phyloP scores from a whole-genome alignment of 768 basidiomycete genomes.

The Termitomyces sp. region DNA sequence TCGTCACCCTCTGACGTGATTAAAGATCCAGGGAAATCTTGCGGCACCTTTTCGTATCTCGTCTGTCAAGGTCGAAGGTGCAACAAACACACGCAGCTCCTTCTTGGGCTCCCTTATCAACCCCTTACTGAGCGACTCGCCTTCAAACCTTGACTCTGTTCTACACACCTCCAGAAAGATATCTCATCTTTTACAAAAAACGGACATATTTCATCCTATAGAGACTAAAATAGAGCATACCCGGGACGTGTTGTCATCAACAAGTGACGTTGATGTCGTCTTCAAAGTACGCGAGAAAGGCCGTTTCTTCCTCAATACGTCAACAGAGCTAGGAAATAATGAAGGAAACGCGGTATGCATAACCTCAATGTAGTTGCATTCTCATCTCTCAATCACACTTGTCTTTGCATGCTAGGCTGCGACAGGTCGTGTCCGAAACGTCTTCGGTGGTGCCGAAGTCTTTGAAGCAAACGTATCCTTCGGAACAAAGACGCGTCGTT shows the following conservation, averaged over 20 bases:
- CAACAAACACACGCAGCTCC: conserved; percentile 64
- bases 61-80: conserved; percentile 80
- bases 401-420: conserved; percentile 46
- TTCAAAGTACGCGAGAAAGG: conserved; percentile 76
- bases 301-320: conserved; percentile 71
- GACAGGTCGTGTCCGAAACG: conserved; percentile 79
- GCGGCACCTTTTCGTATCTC: conserved; percentile 65
- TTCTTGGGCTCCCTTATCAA: conserved; percentile 81
- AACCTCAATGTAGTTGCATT: neutral
- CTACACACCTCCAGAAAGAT: conserved; percentile 69
- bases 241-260: conserved; percentile 46
- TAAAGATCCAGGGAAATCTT: conserved; percentile 65
- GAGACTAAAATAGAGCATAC: conserved; percentile 61
- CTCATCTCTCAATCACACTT: neutral
- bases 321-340: conserved; percentile 90
- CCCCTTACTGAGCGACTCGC: conserved; percentile 43
- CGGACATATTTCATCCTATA: conserved; percentile 75
- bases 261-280: conserved; percentile 74
- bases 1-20: neutral
- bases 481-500: conserved; percentile 83
- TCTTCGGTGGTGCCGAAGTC: conserved; percentile 88
- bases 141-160: conserved; percentile 55
- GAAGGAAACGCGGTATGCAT: conserved; percentile 87
- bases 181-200: conserved; percentile 59
- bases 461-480: conserved; percentile 79